phyloP scores from a whole-genome alignment of 306 rosid genomes.

The Benincasa hispida region DNA sequence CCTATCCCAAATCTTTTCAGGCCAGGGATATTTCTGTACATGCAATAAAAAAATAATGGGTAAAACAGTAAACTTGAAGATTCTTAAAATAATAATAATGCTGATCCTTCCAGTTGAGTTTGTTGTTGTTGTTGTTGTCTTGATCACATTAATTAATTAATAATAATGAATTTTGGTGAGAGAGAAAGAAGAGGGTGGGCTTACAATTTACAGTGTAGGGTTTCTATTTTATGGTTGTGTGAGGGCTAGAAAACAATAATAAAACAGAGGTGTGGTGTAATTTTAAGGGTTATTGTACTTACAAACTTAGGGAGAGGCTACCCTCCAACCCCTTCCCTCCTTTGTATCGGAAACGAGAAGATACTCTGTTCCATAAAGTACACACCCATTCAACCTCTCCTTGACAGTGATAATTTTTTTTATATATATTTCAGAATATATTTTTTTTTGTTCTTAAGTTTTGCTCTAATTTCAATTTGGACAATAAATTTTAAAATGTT shows the following conservation, averaged over 20 bases:
- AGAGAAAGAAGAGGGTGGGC: too few species aligned
- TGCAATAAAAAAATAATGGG: background rate
- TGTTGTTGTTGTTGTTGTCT: background rate
- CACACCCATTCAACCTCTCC: conserved; percentile 4
- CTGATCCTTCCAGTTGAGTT: background rate
- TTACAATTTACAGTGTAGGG: conserved; percentile 21
- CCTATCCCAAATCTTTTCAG: background rate
- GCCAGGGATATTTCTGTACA: background rate
- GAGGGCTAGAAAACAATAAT: background rate
- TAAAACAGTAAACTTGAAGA: background rate
- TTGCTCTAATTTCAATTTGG: too few species aligned
- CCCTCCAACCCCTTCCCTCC: background rate
- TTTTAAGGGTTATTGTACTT: conserved; percentile 2
- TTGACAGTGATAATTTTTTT: background rate
- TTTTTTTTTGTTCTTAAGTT: too few species aligned
- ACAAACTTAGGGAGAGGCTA: background rate
- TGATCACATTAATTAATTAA: too few species aligned
- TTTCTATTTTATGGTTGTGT: conserved; percentile 30
- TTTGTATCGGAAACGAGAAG: conserved; percentile 11
- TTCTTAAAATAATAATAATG: background rate
- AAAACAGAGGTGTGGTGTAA: background rate
- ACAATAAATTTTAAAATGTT: too few species aligned
- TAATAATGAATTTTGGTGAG: too few species aligned
- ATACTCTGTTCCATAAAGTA: conserved; percentile 9
- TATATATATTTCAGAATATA: background rate